Evolutionary conservation across 202 grass and related monocot genomes (phyloP).

Genomic region (Bolboschoenoplectus hybrid): DNA sequence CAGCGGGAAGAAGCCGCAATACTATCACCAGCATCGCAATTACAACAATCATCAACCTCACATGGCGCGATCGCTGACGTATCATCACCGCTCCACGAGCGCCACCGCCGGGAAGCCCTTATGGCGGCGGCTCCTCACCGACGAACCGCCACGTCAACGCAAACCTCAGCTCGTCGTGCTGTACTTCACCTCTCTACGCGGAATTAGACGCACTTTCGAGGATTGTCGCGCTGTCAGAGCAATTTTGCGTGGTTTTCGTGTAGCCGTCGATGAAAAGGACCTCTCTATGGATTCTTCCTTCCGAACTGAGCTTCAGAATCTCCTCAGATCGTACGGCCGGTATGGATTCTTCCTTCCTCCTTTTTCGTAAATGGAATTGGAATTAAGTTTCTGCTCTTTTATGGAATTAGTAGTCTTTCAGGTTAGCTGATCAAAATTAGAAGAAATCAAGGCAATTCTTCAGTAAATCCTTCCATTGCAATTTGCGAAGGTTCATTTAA

Average conservation of each 20-base stretch:
- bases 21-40: background rate
- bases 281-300: conserved; percentile 89
- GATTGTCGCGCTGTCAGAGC: conserved; percentile 79
- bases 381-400: background rate
- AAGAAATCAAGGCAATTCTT: conserved; percentile 9
- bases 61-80: conserved; percentile 68
- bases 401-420: conserved; percentile 17
- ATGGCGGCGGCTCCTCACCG: conserved; percentile 45
- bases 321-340: conserved; percentile 53
- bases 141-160: conserved; percentile 58
- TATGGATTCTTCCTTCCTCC: background rate
- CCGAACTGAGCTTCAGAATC: conserved; percentile 65
- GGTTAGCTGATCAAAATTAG: background rate
- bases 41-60: conserved; percentile 49
- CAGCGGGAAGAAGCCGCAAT: conserved; percentile 13
- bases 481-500: conserved; percentile 12
- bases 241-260: conserved; percentile 80
- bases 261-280: conserved; percentile 89
- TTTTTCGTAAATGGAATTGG: background rate
- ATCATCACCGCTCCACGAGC: conserved; percentile 56
- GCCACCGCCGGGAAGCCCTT: conserved; percentile 27
- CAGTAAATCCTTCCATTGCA: background rate
- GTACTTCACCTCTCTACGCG: conserved; percentile 85
- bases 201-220: conserved; percentile 80
- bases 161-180: conserved; percentile 67